phyloP scores from a whole-genome alignment of 73 alveolate species.

The Paramecium sonneborni region DNA sequence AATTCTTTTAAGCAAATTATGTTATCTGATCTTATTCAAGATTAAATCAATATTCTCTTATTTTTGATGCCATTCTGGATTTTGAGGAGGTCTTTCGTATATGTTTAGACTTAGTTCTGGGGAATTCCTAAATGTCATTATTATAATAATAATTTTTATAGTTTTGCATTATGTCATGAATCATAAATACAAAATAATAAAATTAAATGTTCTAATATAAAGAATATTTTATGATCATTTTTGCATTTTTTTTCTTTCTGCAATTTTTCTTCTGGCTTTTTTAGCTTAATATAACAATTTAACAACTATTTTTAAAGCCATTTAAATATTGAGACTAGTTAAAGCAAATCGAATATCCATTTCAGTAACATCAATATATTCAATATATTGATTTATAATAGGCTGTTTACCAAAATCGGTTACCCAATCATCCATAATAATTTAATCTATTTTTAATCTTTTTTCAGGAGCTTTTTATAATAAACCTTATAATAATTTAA shows the following conservation, averaged over 20 bases:
- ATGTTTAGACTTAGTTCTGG: neutral
- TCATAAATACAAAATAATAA: conserved; percentile 7
- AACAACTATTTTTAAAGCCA: conserved; percentile 51
- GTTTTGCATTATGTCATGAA: neutral
- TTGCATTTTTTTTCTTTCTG: neutral
- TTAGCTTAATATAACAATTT: conserved; percentile 13
- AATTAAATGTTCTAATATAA: neutral
- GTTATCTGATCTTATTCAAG: neutral
- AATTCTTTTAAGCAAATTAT: neutral
- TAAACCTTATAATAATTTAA: neutral
- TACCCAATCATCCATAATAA: conserved; percentile 29
- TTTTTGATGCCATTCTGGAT: neutral
- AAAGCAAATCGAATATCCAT: neutral
- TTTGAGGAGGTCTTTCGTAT: neutral
- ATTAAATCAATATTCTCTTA: neutral
- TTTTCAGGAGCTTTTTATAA: conserved; percentile 26
- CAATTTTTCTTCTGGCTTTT: conserved; percentile 37
- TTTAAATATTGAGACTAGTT: conserved; percentile 30
- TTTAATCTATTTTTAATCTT: conserved; percentile 4
- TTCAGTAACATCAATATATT: conserved; percentile 23
- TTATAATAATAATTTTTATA: neutral
- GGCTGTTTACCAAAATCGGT: conserved; percentile 37
- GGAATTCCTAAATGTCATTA: neutral
- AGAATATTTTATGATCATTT: neutral
- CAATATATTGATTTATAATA: neutral